Evolutionary conservation across 192 early-diverging fungal species (phyloP), one percentile per base, ranked within the genome.

Genomic region (Umbelopsis ramanniana): DNA sequence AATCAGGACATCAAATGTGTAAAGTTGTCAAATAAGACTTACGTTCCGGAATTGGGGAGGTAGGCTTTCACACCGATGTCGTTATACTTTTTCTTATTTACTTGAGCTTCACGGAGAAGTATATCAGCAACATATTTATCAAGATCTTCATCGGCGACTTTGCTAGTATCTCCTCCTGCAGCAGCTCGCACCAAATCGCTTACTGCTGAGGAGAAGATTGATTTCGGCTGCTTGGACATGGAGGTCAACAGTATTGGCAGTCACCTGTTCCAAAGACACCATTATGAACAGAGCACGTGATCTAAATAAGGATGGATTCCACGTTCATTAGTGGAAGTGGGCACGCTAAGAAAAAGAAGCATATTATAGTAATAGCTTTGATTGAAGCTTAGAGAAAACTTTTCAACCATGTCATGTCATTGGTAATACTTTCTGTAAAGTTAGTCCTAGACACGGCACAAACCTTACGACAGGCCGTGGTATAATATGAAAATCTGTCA

Each of bases 101-200:
- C 74, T 15, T 68, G 38, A 3, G 86, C 86, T 46, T 83, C 81
- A 55, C 80, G 79, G 35, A 83, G 50, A 55, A 88, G 79, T 43
- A 88, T 50, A 45, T 88, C 81, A 1, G 85, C 87, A 29, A 88
- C 79, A 74, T 85, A 83, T 50, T 85, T 83, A 72, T 88, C 85
- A 7, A 88, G 67, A 70, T 85, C 85, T n/a, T 86, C 70, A 52
- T 85, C 84, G 7, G 76, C 52, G 14, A 84, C 40, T 5, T 60
- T 46, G 12, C 66, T 26, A 0, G 81, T 78, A 70, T 76, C 46
- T 6, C 79, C 76, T 37, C 85, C 83, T 19, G 83, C 81, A 38
- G 87, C 79, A 5, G 87, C 80, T 10, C 85, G 72, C 46, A 88
- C 77, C 1, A 88, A 75, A 40, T 84, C 75, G 22, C 69, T 77